These are phyloP conservation scores for Backusella parvicylindrica DNA, from an alignment of 192 early-diverging fungal species.

Conservation along the genomic window DNA sequence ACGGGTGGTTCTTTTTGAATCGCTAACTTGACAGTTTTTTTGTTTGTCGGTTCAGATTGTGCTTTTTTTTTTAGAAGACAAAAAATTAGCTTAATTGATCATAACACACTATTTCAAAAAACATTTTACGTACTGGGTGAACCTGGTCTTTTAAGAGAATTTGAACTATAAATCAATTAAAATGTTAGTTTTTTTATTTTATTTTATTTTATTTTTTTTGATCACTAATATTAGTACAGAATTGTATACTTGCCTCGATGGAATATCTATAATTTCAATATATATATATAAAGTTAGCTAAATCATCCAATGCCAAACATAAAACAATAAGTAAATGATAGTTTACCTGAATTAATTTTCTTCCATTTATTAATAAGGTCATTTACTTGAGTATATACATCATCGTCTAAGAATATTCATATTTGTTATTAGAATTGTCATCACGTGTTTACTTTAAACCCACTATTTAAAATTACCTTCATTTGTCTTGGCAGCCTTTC, in stretches of 20 bases:
- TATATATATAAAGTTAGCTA: background rate
- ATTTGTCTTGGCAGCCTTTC: background rate
- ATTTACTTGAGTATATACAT: background rate
- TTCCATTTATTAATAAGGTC: background rate
- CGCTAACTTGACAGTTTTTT: background rate
- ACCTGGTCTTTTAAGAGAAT: background rate
- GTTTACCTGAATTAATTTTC: background rate
- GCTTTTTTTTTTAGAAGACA: background rate
- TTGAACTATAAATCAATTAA: background rate
- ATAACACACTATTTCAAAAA: background rate
- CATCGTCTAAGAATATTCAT: background rate
- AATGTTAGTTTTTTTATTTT: background rate
- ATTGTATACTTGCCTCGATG: background rate
- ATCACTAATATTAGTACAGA: background rate
- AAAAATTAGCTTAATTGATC: background rate
- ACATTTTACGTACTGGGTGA: background rate
- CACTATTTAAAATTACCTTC: background rate
- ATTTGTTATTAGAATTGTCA: background rate
- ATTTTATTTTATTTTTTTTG: no score
- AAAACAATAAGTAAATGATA: background rate
- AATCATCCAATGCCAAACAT: background rate
- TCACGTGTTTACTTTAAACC: background rate
- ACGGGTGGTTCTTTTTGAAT: constrained; percentile 5
- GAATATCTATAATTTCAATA: background rate
- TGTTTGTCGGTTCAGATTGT: background rate